Conservation (phyloP, 306 rosid genomes). For the Cercis canadensis region DNA sequence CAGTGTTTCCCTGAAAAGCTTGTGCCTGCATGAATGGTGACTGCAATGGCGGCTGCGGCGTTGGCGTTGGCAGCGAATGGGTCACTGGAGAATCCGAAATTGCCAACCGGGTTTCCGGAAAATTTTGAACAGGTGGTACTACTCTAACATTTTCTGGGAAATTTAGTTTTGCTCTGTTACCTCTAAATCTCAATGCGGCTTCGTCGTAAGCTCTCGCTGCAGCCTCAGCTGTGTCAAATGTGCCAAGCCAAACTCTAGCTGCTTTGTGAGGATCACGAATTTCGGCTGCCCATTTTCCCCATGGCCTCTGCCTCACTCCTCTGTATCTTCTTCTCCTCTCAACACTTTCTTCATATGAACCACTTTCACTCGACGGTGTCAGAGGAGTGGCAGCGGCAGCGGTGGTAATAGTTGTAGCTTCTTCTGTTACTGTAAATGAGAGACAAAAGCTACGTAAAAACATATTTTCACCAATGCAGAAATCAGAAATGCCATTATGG, state of each 20-base stretch:
- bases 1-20: conserved; percentile 39
- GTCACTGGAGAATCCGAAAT: conserved; percentile 5
- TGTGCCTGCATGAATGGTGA: conserved; percentile 33
- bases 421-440: conserved; percentile 44
- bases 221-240: conserved; percentile 93
- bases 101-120: background rate
- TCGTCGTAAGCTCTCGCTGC: conserved; percentile 96
- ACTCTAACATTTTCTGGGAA: conserved; percentile 84
- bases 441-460: background rate
- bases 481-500: background rate
- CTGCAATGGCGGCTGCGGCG: conserved; percentile 13
- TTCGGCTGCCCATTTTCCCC: conserved; percentile 99
- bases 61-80: conserved; percentile 1
- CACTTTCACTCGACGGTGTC: conserved; percentile 36
- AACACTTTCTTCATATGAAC: conserved; percentile 52
- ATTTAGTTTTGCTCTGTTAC: conserved; percentile 92
- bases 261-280: conserved; percentile 96
- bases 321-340: conserved; percentile 80
- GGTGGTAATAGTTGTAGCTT: conserved; percentile 24
- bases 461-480: background rate
- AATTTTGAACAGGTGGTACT: conserved; percentile 38
- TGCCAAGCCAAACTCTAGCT: conserved; percentile 97
- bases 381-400: background rate
- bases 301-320: conserved; percentile 95
- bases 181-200: conserved; percentile 90